phyloP scores from a whole-genome alignment of 768 basidiomycete species.

The Hericium erinaceus region DNA sequence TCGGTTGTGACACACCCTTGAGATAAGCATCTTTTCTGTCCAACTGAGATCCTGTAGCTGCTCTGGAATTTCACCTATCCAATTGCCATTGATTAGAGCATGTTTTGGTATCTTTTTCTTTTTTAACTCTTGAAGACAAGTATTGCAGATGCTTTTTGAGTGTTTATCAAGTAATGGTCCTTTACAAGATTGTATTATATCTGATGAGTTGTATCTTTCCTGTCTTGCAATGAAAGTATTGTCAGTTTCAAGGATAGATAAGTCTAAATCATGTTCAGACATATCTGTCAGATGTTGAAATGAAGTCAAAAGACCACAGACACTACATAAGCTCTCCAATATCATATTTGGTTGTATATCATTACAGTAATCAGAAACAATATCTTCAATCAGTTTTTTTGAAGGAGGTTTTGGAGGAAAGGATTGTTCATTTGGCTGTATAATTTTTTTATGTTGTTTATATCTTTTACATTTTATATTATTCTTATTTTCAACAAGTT shows the following conservation, averaged over 20 bases:
- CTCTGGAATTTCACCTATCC: constrained; percentile 27
- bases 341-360: background rate
- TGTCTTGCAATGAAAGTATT: background rate
- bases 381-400: background rate
- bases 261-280: background rate
- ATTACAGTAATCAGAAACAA: background rate
- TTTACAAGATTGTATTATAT: background rate
- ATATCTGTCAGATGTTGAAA: background rate
- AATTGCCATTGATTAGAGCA: constrained; percentile 26
- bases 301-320: background rate
- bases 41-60: constrained; percentile 20
- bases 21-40: constrained; percentile 23
- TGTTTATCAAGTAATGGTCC: background rate
- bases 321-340: background rate
- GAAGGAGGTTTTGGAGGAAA: background rate
- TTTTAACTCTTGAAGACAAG: background rate
- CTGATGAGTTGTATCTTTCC: background rate
- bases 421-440: background rate
- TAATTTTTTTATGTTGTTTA: no score
- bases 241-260: background rate
- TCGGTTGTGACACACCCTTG: constrained; percentile 20
- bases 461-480: no score
- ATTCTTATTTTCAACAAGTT: no score
- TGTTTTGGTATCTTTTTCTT: constrained; percentile 14
- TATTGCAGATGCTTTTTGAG: background rate